Conservation (phyloP, 75 land plant species). For the Adiantum capillusveneris region DNA sequence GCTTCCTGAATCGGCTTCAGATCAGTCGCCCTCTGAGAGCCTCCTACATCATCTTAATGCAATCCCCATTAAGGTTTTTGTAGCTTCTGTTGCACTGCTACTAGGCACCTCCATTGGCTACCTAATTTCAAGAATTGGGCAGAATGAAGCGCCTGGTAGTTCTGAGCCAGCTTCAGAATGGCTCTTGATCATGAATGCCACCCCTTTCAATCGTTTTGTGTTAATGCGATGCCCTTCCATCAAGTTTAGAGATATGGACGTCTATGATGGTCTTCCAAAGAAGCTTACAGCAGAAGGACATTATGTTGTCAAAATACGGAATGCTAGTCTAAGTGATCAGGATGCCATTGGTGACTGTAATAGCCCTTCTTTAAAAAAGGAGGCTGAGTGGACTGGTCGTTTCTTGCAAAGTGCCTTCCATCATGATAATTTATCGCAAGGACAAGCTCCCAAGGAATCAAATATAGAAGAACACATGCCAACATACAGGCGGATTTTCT, state of each 20-base stretch:
- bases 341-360: slow-evolving; percentile 9
- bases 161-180: slow-evolving; percentile 20
- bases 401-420: not conserved
- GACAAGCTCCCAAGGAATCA: slow-evolving; percentile 3
- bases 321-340: slow-evolving; percentile 1
- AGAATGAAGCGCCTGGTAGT: too few species aligned
- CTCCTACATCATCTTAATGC: too few species aligned
- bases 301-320: slow-evolving; percentile 34
- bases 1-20: too few species aligned
- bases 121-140: too few species aligned
- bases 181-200: slow-evolving; percentile 64
- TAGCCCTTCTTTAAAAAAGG: not conserved
- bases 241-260: slow-evolving; percentile 29
- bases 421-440: too few species aligned
- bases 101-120: too few species aligned
- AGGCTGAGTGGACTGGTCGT: not conserved
- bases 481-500: slow-evolving; percentile 61
- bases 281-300: slow-evolving; percentile 23
- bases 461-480: slow-evolving; percentile 6
- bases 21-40: too few species aligned
- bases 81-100: too few species aligned
- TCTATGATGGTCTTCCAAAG: slow-evolving; percentile 35
- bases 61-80: too few species aligned
- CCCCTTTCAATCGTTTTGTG: slow-evolving; percentile 84
- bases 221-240: slow-evolving; percentile 81